Evolutionary conservation across 78 protist genomes (phyloP), one percentile per base, ranked within the genome.

Genomic region (Ministeria vibrans): DNA sequence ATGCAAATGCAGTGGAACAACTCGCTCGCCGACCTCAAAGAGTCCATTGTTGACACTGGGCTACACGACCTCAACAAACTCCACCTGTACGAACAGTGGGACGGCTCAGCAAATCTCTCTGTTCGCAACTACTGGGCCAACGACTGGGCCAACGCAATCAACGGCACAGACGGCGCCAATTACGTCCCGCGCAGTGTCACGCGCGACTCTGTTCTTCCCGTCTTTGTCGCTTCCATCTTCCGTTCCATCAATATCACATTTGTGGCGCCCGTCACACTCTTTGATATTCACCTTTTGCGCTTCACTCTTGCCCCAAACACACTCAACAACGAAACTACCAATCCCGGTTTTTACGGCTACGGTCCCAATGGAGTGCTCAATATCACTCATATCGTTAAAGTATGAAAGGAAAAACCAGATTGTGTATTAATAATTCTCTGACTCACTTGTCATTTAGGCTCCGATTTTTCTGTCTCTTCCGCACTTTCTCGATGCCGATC

Each of bases 101-200:
- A 72, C 11, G 77, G 77, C 77, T 18, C 5, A n/a, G 22, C 7
- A 9, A 27, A 28, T 53, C 77, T 72, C 38, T 61, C 77, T n/a
- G n/a, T n/a, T n/a, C n/a, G n/a, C n/a, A n/a, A n/a, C 38, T 72
- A 72, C 77, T 72, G 77, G 77, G 77, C 63, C 23, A 11, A 30
- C 23, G 27, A 3, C 22, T 72, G 45, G 25, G 77, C 77, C 15
- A 72, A 72, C 61, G 45, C 45, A 61, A 72, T 72, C 77, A 72
- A 72, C 61, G 77, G 77, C 15, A 72, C 77, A 27, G 77, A 72
- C 61, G 77, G 62, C 34, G 18, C 43, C 27, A 39, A 45, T 23
- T 45, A 45, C 61, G n/a, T 3, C 77, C 77, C 77, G 22, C 42
- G 30, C 39, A 45, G n/a, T n/a, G n/a, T 72, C 41, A 13, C 9